These are phyloP conservation scores for Lasiodiplodia theobromae DNA, from an alignment of 2,329 filamentous ascomycete genomes.

Conservation along the genomic window DNA sequence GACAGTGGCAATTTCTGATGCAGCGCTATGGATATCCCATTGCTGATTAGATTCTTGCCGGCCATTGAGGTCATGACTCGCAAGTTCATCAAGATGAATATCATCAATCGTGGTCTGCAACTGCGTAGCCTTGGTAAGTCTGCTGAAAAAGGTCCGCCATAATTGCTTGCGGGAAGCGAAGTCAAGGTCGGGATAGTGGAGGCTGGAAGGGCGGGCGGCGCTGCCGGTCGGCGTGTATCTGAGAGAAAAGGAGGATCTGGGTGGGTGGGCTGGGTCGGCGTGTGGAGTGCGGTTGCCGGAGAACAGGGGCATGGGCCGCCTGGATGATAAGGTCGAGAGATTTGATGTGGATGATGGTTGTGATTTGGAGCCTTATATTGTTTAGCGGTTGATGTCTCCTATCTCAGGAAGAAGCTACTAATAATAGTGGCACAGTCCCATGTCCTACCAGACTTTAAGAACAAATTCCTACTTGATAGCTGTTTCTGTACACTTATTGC, in stretches of 20 bases:
- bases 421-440: no score
- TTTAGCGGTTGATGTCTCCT: background rate
- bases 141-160: slow-evolving; percentile 29
- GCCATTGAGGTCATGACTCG: slow-evolving; percentile 5
- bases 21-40: background rate
- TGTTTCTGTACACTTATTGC: background rate
- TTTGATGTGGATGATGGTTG: slow-evolving; percentile 32
- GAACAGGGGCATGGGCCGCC: slow-evolving; percentile 20
- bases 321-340: slow-evolving; percentile 32
- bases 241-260: slow-evolving; percentile 20
- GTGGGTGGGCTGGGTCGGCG: slow-evolving; percentile 13
- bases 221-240: slow-evolving; percentile 31
- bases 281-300: background rate
- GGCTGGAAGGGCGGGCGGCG: slow-evolving; percentile 11
- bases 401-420: no score
- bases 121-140: background rate
- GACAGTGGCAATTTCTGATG: background rate
- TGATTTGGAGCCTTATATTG: slow-evolving; percentile 31
- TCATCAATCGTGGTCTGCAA: background rate
- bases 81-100: slow-evolving; percentile 21
- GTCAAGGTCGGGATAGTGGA: slow-evolving; percentile 31
- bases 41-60: slow-evolving; percentile 3
- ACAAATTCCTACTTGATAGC: no score
- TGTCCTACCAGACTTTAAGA: no score
- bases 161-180: slow-evolving; percentile 11